phyloP scores from a whole-genome alignment of 768 basidiomycete genomes.

The Leccinum subgranulosum region DNA sequence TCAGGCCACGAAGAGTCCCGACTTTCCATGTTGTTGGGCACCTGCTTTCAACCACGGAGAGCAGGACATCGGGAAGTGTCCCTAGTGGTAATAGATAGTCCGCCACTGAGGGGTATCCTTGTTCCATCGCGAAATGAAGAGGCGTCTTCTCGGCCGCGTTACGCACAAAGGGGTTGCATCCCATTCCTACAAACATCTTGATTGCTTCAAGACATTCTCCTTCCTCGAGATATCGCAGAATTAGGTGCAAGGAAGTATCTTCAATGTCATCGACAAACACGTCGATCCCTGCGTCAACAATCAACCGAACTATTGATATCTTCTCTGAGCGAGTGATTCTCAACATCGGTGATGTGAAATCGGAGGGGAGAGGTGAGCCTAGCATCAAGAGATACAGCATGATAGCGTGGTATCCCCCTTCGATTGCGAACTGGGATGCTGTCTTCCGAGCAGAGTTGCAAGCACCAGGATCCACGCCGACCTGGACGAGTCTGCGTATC shows the following conservation, averaged over 20 bases:
- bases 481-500: conserved; percentile 7
- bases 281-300: not conserved
- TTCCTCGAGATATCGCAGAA: not conserved
- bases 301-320: not conserved
- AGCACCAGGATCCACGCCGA: not conserved
- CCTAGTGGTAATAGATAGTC: not conserved
- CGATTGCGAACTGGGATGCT: not conserved
- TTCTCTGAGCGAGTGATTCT: not conserved
- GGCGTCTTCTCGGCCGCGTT: not conserved
- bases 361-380: not conserved
- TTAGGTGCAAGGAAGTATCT: not conserved
- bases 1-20: not conserved
- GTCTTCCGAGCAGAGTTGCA: not conserved
- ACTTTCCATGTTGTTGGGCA: not conserved
- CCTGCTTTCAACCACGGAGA: not conserved
- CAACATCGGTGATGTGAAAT: not conserved
- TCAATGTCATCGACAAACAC: not conserved
- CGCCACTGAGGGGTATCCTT: not conserved
- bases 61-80: not conserved
- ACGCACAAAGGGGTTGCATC: not conserved
- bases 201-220: not conserved
- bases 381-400: not conserved
- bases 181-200: not conserved
- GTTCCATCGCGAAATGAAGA: conserved; percentile 1
- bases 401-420: not conserved